These are phyloP conservation scores for Phytopythium boreale DNA, from an alignment of 352 stramenopile species.

Conservation along the genomic window DNA sequence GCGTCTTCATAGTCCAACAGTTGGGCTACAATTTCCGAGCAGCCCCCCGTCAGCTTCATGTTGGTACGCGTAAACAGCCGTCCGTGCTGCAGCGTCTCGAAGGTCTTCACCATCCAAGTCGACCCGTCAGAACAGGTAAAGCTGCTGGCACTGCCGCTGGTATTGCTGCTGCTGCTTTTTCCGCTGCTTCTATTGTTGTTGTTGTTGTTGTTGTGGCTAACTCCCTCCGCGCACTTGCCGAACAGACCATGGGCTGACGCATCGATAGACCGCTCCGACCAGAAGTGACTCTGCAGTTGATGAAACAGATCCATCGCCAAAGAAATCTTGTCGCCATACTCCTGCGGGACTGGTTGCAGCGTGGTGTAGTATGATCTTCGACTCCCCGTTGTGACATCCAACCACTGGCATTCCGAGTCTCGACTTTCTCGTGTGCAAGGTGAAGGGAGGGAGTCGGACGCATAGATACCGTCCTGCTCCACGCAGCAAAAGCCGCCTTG, in stretches of 20 bases:
- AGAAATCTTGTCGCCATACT: slow-evolving; percentile 57
- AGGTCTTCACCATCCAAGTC: slow-evolving; percentile 21
- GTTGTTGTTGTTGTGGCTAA: too few relatives aligned
- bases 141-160: neutral
- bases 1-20: slow-evolving; percentile 50
- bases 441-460: neutral
- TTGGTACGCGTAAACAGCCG: slow-evolving; percentile 56
- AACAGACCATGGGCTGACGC: neutral
- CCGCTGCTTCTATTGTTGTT: slow-evolving; percentile 15
- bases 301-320: slow-evolving; percentile 64
- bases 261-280: slow-evolving; percentile 19
- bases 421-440: neutral
- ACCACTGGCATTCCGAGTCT: slow-evolving; percentile 4
- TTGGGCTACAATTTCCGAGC: slow-evolving; percentile 27
- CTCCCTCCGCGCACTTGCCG: neutral
- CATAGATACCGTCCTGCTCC: neutral
- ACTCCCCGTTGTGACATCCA: neutral
- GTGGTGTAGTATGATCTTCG: slow-evolving; percentile 31
- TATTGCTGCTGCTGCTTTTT: slow-evolving; percentile 1
- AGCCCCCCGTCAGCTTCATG: slow-evolving; percentile 37
- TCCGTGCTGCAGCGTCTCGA: slow-evolving; percentile 33
- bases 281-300: slow-evolving; percentile 53
- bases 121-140: neutral
- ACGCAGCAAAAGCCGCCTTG: neutral
- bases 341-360: slow-evolving; percentile 27